Conservation (phyloP, 2,329 filamentous ascomycete genomes). For the Curvularia lunata region DNA sequence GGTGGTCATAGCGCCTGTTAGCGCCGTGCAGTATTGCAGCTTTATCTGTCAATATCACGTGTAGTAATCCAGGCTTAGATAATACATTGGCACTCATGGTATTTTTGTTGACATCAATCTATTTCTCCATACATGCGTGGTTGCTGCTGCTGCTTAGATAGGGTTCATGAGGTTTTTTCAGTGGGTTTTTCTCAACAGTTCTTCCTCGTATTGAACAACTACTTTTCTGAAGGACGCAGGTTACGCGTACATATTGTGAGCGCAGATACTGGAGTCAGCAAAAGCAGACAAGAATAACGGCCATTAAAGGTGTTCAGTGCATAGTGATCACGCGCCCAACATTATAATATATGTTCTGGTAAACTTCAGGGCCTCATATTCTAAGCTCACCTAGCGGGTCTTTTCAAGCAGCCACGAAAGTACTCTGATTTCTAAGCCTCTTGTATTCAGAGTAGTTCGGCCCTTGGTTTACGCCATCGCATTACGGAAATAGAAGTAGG, state of each 20-base stretch:
- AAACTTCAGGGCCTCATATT: background rate
- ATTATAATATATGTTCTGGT: too few species aligned
- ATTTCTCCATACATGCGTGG: too few species aligned
- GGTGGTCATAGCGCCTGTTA: constrained; percentile 14
- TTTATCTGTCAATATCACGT: background rate
- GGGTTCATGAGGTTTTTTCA: background rate
- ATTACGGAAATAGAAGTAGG: too few species aligned
- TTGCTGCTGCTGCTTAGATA: background rate
- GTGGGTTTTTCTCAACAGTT: background rate
- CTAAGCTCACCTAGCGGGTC: background rate
- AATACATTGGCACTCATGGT: background rate
- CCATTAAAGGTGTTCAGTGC: too few species aligned
- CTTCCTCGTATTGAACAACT: background rate
- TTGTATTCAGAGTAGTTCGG: too few species aligned
- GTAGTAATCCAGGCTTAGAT: background rate
- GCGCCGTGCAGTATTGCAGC: background rate
- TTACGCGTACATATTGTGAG: background rate
- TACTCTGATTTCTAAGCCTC: too few species aligned
- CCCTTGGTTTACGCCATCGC: too few species aligned
- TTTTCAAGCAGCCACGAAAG: background rate
- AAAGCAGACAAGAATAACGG: background rate
- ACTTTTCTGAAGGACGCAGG: background rate
- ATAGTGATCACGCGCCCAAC: too few species aligned
- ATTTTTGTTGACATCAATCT: background rate
- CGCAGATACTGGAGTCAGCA: background rate